Conservation (phyloP, 2,329 filamentous ascomycete species). For the Microascus cirrosus region DNA sequence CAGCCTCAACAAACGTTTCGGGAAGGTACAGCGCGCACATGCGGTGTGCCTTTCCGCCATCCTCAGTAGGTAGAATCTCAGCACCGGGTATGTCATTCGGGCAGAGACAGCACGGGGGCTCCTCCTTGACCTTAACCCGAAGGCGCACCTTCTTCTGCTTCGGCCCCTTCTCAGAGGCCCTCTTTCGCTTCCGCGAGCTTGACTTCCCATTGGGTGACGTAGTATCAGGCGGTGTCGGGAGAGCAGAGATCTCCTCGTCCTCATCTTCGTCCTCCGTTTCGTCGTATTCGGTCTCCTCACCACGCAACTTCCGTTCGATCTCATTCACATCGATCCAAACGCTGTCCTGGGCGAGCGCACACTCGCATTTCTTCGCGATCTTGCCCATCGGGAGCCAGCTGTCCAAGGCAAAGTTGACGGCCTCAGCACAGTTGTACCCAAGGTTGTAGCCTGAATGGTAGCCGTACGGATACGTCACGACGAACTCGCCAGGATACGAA, state of each 20-base stretch:
- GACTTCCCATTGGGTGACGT: conserved; percentile 47
- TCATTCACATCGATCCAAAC: conserved; percentile 97
- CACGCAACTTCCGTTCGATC: conserved; percentile 86
- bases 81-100: conserved; percentile 79
- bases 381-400: conserved; percentile 92
- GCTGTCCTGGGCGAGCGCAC: conserved; percentile 87
- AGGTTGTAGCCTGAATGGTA: conserved; percentile 98
- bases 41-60: conserved; percentile 76
- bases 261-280: conserved; percentile 64
- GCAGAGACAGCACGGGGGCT: conserved; percentile 81
- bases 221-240: conserved; percentile 69
- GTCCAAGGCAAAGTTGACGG: conserved; percentile 94
- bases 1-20: conserved; percentile 73
- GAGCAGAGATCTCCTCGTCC: conserved; percentile 48
- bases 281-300: conserved; percentile 78
- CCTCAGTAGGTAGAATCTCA: conserved; percentile 76
- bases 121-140: conserved; percentile 55
- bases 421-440: conserved; percentile 97
- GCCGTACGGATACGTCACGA: conserved; percentile 96
- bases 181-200: conserved; percentile 49
- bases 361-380: conserved; percentile 94
- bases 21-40: conserved; percentile 85
- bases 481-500: conserved; percentile 93
- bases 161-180: conserved; percentile 20
- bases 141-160: conserved; percentile 64